A percentile compares a stretch with the other conserved stretches of the same genome.
Conservation (phyloP, 305 asterid genomes). For the Fraxinus nigra region DNA sequence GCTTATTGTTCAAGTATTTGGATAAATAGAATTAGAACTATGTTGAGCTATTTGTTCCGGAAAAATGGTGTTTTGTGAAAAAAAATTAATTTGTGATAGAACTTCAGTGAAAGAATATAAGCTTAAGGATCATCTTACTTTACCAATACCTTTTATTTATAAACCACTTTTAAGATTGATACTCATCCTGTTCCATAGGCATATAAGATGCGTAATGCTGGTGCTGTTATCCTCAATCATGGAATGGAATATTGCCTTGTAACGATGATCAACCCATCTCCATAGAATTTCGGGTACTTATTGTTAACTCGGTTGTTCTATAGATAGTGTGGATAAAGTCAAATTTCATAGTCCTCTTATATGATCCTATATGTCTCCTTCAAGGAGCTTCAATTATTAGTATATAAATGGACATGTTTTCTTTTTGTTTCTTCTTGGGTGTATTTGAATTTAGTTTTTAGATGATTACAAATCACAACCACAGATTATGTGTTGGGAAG, state of each 20-base stretch:
- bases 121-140: no score
- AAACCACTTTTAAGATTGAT: not conserved
- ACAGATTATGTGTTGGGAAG: not conserved
- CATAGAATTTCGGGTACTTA: slow-evolving; percentile 72
- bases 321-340: not conserved
- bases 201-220: slow-evolving; percentile 85
- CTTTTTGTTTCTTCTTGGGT: not conserved
- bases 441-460: not conserved
- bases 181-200: slow-evolving; percentile 43
- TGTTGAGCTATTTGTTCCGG: no score
- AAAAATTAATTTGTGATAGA: no score
- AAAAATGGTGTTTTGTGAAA: no score
- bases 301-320: not conserved
- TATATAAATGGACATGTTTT: not conserved
- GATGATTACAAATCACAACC: not conserved
- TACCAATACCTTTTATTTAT: not conserved
- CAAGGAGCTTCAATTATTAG: not conserved
- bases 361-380: not conserved
- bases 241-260: slow-evolving; percentile 92
- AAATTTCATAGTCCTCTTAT: not conserved
- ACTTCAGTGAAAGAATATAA: no score
- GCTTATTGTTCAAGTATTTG: no score
- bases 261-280: slow-evolving; percentile 78
- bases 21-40: no score
- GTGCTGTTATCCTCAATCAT: slow-evolving; percentile 91